Evolutionary conservation across 148 eudicot species (phyloP).

Genomic region (Dianthus caryophyllus): DNA sequence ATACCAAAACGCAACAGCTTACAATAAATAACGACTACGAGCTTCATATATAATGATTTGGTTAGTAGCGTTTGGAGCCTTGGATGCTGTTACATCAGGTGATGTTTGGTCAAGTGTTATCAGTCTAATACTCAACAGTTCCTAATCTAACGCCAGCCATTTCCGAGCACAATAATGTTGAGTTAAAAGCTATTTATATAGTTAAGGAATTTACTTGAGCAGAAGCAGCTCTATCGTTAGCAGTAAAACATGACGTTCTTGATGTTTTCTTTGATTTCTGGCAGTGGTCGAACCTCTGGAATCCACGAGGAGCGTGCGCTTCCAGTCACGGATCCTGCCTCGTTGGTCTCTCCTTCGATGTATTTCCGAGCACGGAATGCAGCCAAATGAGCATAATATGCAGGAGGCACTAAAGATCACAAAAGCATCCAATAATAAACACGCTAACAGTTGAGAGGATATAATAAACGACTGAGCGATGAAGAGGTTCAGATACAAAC

Average conservation of each 20-base stretch:
- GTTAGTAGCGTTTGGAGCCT: no score
- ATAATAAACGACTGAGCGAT: background rate
- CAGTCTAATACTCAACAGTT: background rate
- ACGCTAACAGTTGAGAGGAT: background rate
- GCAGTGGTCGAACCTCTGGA: constrained; percentile 33
- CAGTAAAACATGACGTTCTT: constrained; percentile 66
- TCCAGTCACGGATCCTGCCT: constrained; percentile 34
- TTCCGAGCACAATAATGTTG: background rate
- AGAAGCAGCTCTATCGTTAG: constrained; percentile 23
- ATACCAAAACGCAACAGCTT: no score
- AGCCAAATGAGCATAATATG: constrained; percentile 70
- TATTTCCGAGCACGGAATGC: constrained; percentile 79
- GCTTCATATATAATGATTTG: no score
- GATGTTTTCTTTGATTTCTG: constrained; percentile 43
- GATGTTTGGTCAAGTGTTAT: no score
- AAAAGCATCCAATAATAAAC: background rate
- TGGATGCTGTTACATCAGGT: no score
- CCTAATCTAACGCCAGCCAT: background rate
- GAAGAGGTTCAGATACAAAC: constrained; percentile 28
- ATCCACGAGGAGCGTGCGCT: constrained; percentile 19
- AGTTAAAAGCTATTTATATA: background rate
- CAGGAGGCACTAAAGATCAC: constrained; percentile 60
- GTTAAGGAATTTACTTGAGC: background rate
- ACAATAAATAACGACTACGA: no score
- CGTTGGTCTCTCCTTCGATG: constrained; percentile 31